Percentiles rank a stretch among this genome's conserved stretches.
Conservation (phyloP, 2,329 filamentous ascomycete species). For the Meredithiella fracta region DNA sequence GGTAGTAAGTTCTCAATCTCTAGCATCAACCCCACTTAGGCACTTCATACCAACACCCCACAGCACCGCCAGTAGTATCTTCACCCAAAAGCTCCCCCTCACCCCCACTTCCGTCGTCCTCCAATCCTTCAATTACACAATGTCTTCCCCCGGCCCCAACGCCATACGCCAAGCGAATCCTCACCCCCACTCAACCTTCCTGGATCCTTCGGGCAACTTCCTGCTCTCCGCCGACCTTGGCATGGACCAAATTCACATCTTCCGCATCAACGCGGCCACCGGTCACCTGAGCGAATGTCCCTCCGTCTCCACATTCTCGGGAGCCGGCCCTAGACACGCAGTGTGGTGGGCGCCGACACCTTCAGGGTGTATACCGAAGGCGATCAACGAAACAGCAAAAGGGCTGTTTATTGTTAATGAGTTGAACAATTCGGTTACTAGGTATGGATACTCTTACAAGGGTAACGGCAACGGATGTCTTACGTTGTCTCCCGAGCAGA, state of each 20-base stretch:
- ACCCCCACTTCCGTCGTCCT: constrained; percentile 18
- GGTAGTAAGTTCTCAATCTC: constrained; percentile 24
- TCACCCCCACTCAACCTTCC: constrained; percentile 36
- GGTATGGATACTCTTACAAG: constrained; percentile 32
- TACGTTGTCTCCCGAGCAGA: constrained; percentile 28
- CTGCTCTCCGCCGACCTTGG: constrained; percentile 37
- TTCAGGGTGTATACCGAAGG: constrained; percentile 12
- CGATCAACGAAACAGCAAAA: constrained; percentile 10
- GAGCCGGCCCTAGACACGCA: constrained; percentile 37
- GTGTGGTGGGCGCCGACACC: constrained; percentile 29
- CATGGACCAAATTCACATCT: constrained; percentile 37
- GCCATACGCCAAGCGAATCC: constrained; percentile 35
- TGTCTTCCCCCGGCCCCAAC: constrained; percentile 27
- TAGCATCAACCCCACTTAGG: background rate
- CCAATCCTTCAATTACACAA: constrained; percentile 26
- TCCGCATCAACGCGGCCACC: constrained; percentile 29
- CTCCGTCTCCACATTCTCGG: constrained; percentile 25
- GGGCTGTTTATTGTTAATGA: constrained; percentile 30
- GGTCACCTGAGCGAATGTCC: constrained; percentile 31
- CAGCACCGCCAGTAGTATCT: constrained; percentile 27
- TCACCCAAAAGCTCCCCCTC: constrained; percentile 28
- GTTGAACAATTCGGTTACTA: constrained; percentile 32
- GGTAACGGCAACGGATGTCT: constrained; percentile 26
- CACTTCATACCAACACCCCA: background rate
- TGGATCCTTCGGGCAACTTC: constrained; percentile 32